phyloP scores from a whole-genome alignment of 805 yeast genomes.

The Metschnikowia henanensis region DNA sequence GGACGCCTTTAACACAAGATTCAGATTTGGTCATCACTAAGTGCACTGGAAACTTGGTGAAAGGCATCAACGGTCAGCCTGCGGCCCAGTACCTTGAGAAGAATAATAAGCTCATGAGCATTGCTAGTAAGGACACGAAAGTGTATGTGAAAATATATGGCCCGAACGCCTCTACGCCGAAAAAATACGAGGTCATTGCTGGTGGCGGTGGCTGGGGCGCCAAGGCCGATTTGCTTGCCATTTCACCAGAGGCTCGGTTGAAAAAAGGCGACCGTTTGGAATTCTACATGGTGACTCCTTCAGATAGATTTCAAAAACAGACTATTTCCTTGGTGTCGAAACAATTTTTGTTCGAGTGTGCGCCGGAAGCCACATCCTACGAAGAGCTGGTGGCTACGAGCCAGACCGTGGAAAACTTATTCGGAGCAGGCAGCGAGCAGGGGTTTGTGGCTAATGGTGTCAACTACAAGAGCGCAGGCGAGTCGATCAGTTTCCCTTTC shows the following conservation, averaged over 20 bases:
- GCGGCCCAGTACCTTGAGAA: constrained; percentile 58
- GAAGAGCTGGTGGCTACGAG: constrained; percentile 1
- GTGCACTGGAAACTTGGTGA: constrained; percentile 58
- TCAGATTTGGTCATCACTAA: constrained; percentile 44
- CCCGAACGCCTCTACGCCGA: neutral
- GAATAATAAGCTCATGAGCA: constrained; percentile 37
- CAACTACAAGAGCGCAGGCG: constrained; percentile 19
- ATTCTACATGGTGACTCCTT: constrained; percentile 46
- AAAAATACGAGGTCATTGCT: constrained; percentile 55
- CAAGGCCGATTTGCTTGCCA: constrained; percentile 61
- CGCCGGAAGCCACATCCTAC: constrained; percentile 30
- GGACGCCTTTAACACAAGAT: constrained; percentile 31
- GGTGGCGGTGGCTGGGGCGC: constrained; percentile 83
- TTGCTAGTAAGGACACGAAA: constrained; percentile 44
- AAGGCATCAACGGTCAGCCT: constrained; percentile 51
- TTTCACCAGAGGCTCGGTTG: constrained; percentile 56
- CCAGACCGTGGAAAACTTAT: constrained; percentile 15
- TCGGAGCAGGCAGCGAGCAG: constrained; percentile 20
- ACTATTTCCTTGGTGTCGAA: constrained; percentile 10
- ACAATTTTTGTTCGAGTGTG: constrained; percentile 29
- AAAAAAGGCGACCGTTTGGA: constrained; percentile 46
- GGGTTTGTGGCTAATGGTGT: constrained; percentile 17
- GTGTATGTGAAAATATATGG: constrained; percentile 36
- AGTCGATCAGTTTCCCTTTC: constrained; percentile 13
- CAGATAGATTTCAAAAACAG: constrained; percentile 21